Evolutionary conservation across 371 early-diverging fungal species (phyloP).

Genomic region (Mucor plumbeus): DNA sequence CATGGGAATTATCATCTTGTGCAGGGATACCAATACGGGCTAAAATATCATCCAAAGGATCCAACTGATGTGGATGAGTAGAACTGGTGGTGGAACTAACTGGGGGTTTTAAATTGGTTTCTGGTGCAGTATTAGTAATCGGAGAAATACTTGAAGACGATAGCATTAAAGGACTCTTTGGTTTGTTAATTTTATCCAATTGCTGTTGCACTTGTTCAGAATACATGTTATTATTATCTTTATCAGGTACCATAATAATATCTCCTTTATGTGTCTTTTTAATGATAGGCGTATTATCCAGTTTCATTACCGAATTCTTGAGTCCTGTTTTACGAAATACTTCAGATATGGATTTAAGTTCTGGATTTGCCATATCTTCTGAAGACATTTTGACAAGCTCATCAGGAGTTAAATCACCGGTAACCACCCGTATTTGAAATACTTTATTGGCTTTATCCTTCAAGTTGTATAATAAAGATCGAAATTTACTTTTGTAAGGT

Average conservation of each 20-base stretch:
- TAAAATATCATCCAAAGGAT: conserved; percentile 43
- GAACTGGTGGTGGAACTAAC: conserved; percentile 15
- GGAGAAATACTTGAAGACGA: neutral
- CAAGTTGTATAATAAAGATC: conserved; percentile 75
- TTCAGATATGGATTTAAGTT: conserved; percentile 65
- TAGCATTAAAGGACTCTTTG: neutral
- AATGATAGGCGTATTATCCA: conserved; percentile 59
- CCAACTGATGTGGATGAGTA: conserved; percentile 8
- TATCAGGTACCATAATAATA: conserved; percentile 45
- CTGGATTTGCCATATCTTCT: conserved; percentile 81
- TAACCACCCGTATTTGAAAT: conserved; percentile 71
- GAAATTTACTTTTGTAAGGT: conserved; percentile 77
- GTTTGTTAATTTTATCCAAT: neutral
- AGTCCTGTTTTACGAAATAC: conserved; percentile 66
- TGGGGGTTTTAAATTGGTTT: neutral
- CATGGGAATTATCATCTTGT: conserved; percentile 8
- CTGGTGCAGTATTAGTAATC: neutral
- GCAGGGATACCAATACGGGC: conserved; percentile 40
- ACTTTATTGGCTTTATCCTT: conserved; percentile 75
- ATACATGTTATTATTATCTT: conserved; percentile 18
- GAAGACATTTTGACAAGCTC: conserved; percentile 75
- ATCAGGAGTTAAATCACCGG: conserved; percentile 61
- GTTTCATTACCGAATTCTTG: conserved; percentile 64
- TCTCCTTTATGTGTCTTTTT: conserved; percentile 83
- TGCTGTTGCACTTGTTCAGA: conserved; percentile 19